These are phyloP conservation scores for Herpotrichia juniperi DNA, from an alignment of 2,329 filamentous ascomycete species.

Conservation along the genomic window DNA sequence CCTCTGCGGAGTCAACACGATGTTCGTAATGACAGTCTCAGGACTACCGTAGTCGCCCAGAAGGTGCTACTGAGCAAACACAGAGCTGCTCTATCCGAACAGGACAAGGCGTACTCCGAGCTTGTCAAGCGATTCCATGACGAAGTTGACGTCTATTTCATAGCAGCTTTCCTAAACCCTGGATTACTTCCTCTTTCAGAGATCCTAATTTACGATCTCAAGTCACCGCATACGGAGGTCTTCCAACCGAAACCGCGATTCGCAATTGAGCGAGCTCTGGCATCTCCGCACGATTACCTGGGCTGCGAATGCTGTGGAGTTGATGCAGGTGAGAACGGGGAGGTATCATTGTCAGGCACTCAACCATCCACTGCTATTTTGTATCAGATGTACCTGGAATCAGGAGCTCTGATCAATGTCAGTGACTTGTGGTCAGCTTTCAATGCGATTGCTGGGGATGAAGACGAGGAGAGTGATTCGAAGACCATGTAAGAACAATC, in stretches of 20 bases:
- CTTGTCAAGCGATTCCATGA: slow-evolving; percentile 65
- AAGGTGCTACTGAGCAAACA: slow-evolving; percentile 81
- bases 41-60: slow-evolving; percentile 81
- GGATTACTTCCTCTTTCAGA: slow-evolving; percentile 68
- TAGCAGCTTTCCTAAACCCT: slow-evolving; percentile 54
- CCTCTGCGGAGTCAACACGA: slow-evolving; percentile 77
- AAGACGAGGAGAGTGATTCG: slow-evolving; percentile 52
- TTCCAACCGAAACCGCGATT: slow-evolving; percentile 76
- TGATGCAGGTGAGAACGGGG: slow-evolving; percentile 46
- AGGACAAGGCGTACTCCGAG: slow-evolving; percentile 73
- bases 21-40: slow-evolving; percentile 69
- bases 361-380: slow-evolving; percentile 75
- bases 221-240: slow-evolving; percentile 72
- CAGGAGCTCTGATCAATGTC: slow-evolving; percentile 77
- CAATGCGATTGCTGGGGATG: slow-evolving; percentile 64
- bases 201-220: slow-evolving; percentile 76
- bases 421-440: slow-evolving; percentile 83
- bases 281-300: slow-evolving; percentile 77
- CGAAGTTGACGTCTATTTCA: slow-evolving; percentile 57
- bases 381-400: slow-evolving; percentile 80
- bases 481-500: slow-evolving; percentile 52
- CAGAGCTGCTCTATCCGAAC: slow-evolving; percentile 70
- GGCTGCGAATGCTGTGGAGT: slow-evolving; percentile 70
- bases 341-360: slow-evolving; percentile 59
- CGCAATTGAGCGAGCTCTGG: slow-evolving; percentile 73